Evolutionary conservation across 192 early-diverging fungal genomes (phyloP).

Genomic region (Entomortierella chlamydospora): DNA sequence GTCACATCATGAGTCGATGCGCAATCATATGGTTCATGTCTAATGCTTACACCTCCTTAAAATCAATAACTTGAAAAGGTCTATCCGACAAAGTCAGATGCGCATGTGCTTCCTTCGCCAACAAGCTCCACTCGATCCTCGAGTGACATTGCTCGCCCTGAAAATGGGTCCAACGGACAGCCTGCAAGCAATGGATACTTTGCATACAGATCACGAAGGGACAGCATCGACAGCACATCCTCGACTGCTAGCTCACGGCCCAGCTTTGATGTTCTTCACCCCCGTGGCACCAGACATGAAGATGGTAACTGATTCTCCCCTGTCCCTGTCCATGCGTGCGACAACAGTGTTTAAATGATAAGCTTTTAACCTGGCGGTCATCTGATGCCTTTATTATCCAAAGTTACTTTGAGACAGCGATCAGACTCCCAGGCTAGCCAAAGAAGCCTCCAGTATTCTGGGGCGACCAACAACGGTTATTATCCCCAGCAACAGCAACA

Average conservation of each 20-base stretch:
- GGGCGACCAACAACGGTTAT: slow-evolving; percentile 19
- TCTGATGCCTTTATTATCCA: neutral
- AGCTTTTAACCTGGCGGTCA: no score
- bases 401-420: slow-evolving; percentile 38
- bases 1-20: no score
- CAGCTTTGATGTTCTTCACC: slow-evolving; percentile 49
- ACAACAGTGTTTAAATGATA: no score
- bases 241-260: slow-evolving; percentile 38
- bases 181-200: slow-evolving; percentile 21
- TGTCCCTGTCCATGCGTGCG: no score
- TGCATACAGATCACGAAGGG: slow-evolving; percentile 44
- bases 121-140: slow-evolving; percentile 48
- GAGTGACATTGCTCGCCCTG: slow-evolving; percentile 28
- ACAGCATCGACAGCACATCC: slow-evolving; percentile 47
- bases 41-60: neutral
- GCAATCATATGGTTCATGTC: slow-evolving; percentile 1
- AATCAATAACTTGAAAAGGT: slow-evolving; percentile 28
- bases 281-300: slow-evolving; percentile 35
- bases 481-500: slow-evolving; percentile 52
- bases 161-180: slow-evolving; percentile 3
- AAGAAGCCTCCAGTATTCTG: slow-evolving; percentile 27
- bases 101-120: slow-evolving; percentile 39
- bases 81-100: slow-evolving; percentile 41
- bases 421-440: slow-evolving; percentile 50
- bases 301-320: slow-evolving; percentile 42